A percentile compares a stretch with the other conserved stretches of the same genome.
Conservation (phyloP, 2,329 filamentous ascomycete genomes). For the Penicillium glabrum region DNA sequence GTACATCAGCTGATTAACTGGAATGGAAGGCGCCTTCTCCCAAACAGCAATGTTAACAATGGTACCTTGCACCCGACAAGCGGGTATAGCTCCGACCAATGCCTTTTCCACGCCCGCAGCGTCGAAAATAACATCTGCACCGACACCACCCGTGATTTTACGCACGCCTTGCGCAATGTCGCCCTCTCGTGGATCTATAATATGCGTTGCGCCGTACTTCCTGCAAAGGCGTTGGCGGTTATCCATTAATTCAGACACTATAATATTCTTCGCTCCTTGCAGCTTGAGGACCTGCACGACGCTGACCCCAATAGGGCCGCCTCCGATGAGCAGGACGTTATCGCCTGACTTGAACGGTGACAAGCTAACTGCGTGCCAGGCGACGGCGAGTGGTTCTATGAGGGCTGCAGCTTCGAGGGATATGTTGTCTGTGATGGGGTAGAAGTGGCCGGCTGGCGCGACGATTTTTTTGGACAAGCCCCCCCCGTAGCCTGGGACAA, state of each 20-base stretch:
- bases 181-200: slow-evolving; percentile 52
- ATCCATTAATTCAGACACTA: slow-evolving; percentile 57
- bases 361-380: slow-evolving; percentile 62
- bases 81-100: slow-evolving; percentile 47
- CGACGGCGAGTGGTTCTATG: slow-evolving; percentile 63
- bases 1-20: slow-evolving; percentile 56
- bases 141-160: slow-evolving; percentile 48
- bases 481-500: slow-evolving; percentile 23
- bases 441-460: slow-evolving; percentile 26
- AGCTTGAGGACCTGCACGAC: slow-evolving; percentile 60
- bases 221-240: slow-evolving; percentile 53
- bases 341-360: slow-evolving; percentile 49
- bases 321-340: slow-evolving; percentile 58
- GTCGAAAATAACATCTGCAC: slow-evolving; percentile 62
- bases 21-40: slow-evolving; percentile 56
- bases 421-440: slow-evolving; percentile 23
- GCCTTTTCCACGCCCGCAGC: slow-evolving; percentile 60
- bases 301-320: slow-evolving; percentile 63
- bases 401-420: slow-evolving; percentile 44
- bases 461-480: slow-evolving; percentile 29
- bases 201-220: slow-evolving; percentile 56
- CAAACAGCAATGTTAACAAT: slow-evolving; percentile 67
- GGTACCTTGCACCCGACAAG: slow-evolving; percentile 55
- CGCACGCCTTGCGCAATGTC: slow-evolving; percentile 49
- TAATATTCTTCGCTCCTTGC: slow-evolving; percentile 54